A percentile compares a stretch with the other conserved stretches of the same genome.
phyloP scores from a whole-genome alignment of 169 alveolate genomes.

The Cryptosporidium ubiquitum region DNA sequence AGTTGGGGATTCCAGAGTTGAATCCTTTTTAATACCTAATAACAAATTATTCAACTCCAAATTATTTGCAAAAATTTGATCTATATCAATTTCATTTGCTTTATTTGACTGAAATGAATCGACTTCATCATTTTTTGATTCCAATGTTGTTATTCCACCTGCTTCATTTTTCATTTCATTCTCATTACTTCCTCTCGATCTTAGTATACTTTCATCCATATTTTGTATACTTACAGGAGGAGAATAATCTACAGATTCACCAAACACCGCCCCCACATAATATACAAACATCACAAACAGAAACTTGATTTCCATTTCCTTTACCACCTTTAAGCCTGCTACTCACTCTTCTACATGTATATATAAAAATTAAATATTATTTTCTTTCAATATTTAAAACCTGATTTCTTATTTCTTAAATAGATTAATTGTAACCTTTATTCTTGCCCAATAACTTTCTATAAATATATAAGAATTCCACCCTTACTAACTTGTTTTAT shows the following conservation, averaged over 20 bases:
- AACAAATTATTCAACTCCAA: not conserved
- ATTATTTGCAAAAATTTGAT: not conserved
- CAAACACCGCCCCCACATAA: not conserved
- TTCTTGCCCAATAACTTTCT: not conserved
- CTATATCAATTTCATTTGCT: not conserved
- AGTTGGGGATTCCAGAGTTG: not conserved
- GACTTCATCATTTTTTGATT: not conserved
- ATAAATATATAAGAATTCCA: too few relatives aligned
- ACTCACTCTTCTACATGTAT: not conserved
- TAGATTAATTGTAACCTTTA: not conserved
- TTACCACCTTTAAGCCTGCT: not conserved
- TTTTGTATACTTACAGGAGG: slow-evolving; percentile 9
- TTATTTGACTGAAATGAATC: not conserved
- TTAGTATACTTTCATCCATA: slow-evolving; percentile 10
- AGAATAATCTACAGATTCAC: slow-evolving; percentile 1
- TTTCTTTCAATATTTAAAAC: too few relatives aligned
- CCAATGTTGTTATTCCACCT: not conserved
- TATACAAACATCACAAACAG: not conserved
- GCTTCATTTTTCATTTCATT: not conserved
- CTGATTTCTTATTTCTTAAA: not conserved
- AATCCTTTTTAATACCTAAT: not conserved
- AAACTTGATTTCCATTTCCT: not conserved
- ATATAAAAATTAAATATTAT: too few relatives aligned
- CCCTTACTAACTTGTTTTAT: not conserved
- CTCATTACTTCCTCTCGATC: slow-evolving; percentile 30